Conservation (phyloP, 2,329 filamentous ascomycete genomes). For the Fusarium xyrophilum region DNA sequence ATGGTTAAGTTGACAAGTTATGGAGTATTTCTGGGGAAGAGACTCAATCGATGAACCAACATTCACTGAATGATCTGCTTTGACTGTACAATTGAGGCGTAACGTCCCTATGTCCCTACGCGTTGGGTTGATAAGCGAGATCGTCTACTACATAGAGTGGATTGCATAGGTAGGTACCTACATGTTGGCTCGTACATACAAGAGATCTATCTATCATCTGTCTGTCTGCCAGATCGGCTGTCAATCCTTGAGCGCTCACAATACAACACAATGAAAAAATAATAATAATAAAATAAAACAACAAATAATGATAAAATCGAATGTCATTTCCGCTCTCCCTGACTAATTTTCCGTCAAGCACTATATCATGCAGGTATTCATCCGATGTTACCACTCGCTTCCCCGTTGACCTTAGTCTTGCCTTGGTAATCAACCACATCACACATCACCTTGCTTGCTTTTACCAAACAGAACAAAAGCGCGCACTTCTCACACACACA, state of each 20-base stretch:
- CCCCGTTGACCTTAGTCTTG: conserved; percentile 19
- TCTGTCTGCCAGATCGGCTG: neutral
- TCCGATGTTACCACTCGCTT: conserved; percentile 33
- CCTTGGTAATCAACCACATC: conserved; percentile 22
- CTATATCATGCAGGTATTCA: conserved; percentile 27
- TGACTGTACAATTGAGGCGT: conserved; percentile 29
- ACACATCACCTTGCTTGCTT: conserved; percentile 21
- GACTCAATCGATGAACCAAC: conserved; percentile 20
- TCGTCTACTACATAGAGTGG: neutral
- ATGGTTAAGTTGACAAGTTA: conserved; percentile 25
- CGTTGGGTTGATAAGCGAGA: conserved; percentile 25
- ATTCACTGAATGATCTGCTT: neutral
- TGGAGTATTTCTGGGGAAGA: conserved; percentile 1
- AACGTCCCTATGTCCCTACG: neutral
- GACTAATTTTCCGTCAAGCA: conserved; percentile 13
- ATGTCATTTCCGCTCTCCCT: neutral
- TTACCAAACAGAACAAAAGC: neutral
- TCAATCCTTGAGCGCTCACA: neutral
- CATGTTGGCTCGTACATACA: conserved; percentile 15
- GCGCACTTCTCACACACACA: neutral
- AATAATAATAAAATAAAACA: neutral
- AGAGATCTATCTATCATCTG: conserved; percentile 6
- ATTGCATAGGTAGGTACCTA: neutral
- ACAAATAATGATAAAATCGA: neutral
- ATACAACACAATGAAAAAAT: neutral